phyloP scores from a whole-genome alignment of 805 yeast species.

The Candida namnaoensis region DNA sequence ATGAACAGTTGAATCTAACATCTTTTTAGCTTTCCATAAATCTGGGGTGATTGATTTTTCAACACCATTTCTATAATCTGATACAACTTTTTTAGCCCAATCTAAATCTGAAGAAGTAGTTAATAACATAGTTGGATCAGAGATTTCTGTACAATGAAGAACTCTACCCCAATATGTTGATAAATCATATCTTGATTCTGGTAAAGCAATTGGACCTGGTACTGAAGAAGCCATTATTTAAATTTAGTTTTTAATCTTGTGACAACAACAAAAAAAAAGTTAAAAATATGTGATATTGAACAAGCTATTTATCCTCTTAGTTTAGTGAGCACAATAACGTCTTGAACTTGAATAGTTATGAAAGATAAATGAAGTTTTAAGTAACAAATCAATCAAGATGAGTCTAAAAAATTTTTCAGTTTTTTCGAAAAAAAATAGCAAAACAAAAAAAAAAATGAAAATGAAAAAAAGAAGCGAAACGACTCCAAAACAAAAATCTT shows the following conservation, averaged over 20 bases:
- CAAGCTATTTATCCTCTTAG: no score
- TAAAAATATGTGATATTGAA: no score
- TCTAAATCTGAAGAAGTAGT: conserved; percentile 58
- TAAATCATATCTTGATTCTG: conserved; percentile 74
- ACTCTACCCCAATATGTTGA: conserved; percentile 90
- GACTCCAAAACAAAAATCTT: no score
- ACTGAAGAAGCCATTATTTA: conserved; percentile 75
- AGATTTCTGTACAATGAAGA: conserved; percentile 84
- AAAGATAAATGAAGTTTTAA: no score
- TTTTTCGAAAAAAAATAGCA: no score
- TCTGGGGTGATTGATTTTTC: conserved; percentile 61
- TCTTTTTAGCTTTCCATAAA: conserved; percentile 81
- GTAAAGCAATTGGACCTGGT: conserved; percentile 73
- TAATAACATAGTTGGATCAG: conserved; percentile 86
- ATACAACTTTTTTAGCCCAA: conserved; percentile 53
- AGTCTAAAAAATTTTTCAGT: no score
- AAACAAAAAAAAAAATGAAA: conserved; percentile 1
- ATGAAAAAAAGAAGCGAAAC: no score
- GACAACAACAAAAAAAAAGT: no score
- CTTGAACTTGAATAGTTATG: no score
- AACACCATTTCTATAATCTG: conserved; percentile 68
- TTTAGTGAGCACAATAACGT: no score
- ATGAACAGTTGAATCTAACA: conserved; percentile 87
- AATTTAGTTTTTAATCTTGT: no score
- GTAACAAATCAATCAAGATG: no score